Evolutionary conservation across 495 filamentous ascomycete species (phyloP).

Genomic region (Clohesyomyces aquaticus): DNA sequence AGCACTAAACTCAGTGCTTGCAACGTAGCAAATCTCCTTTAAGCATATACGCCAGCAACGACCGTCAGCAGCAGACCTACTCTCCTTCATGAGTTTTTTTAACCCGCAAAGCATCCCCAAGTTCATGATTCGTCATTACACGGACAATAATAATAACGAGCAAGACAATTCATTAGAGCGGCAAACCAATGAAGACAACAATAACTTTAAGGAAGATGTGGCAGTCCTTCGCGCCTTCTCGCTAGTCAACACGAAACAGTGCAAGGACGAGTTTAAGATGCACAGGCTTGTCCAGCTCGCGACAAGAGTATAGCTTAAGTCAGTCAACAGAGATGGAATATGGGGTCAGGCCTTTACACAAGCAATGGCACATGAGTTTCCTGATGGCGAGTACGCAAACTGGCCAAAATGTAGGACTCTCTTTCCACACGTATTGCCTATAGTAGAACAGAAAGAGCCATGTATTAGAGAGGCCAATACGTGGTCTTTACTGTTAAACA

Average conservation of each 20-base stretch:
- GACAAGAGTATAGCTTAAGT: constrained; percentile 50
- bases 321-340: background rate
- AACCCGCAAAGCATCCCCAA: constrained; percentile 38
- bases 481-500: constrained; percentile 22
- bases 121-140: constrained; percentile 32
- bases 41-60: constrained; percentile 47
- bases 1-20: constrained; percentile 45
- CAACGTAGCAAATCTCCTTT: constrained; percentile 57
- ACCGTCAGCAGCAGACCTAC: constrained; percentile 33
- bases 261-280: constrained; percentile 48
- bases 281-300: constrained; percentile 55
- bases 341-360: constrained; percentile 11
- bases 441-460: constrained; percentile 1
- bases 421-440: constrained; percentile 26
- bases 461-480: constrained; percentile 11
- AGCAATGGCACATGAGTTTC: constrained; percentile 17
- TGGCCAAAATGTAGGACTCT: constrained; percentile 23
- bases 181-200: constrained; percentile 4
- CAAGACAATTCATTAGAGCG: constrained; percentile 10
- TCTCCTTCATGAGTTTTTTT: constrained; percentile 42
- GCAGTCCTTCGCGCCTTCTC: constrained; percentile 26
- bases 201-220: constrained; percentile 26
- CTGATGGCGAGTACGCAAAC: constrained; percentile 24
- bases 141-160: constrained; percentile 22
- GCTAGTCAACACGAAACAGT: constrained; percentile 13